Base-by-base conservation (phyloP, 352 stramenopile species). In the Globisporangium viniferum region DNA sequence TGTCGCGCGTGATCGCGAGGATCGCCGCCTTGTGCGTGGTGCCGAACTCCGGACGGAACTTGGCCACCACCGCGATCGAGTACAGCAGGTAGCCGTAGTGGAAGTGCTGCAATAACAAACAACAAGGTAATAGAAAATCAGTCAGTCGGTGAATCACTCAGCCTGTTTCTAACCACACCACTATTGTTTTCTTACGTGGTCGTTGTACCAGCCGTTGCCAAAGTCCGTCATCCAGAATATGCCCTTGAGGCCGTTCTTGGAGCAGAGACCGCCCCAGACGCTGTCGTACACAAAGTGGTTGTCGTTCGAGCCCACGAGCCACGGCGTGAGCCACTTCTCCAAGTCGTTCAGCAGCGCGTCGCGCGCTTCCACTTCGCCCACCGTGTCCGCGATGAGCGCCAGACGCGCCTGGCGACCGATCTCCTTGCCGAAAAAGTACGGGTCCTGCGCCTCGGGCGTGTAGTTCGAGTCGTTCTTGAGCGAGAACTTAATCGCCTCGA, bases 41-140 rank as follows among this genome's bases (percentile, higher is more conserved):
- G 15, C 73, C 82, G 54, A 96, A 97, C 7, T 58, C 69, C 1
- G 91, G 88, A 18, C 84, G 83, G 75, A 82, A 96, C 72, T 92
- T 88, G 33, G 75, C 78, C 18, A 97, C 69, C 8, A 98, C 81
- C n/a, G 80, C 89, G 35, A 92, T 76, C 27, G 91, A 80, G 71
- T 95, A 96, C 59, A 96, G 72, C 46, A 98, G 86, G 70, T 98
- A 98, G 60, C 95, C 97, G 68, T 98, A 99, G 74, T 99, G 96
- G 72, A 98, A 99, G 78, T 99, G 97, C 82, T 99, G 70, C 27
- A 65, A 22, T 62, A 41, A 72, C 12, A 59, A 3, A 39, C 2
- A 44, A 35, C 22, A 49, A 51, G 8, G 5, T 5, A n/a, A 24
- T 51, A 24, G 15, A 51, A 12, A n/a, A 12, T 3, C 44, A 51